These are phyloP conservation scores for Clonostachys sp. DNA, from an alignment of 2,329 filamentous ascomycete species.

Conservation along the genomic window DNA sequence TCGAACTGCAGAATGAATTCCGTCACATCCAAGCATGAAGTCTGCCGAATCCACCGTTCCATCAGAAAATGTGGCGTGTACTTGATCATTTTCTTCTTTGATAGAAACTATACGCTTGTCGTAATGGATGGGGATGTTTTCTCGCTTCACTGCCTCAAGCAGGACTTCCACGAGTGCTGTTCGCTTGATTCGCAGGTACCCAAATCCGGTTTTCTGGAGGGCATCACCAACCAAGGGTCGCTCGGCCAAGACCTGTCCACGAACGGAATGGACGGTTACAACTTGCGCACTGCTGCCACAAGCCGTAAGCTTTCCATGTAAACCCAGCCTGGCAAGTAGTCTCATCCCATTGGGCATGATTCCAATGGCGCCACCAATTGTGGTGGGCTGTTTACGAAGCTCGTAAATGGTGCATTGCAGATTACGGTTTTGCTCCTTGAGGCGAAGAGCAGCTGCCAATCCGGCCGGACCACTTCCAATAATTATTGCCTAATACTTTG, in stretches of 20 bases:
- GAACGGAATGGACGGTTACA: constrained; percentile 51
- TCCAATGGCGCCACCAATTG: constrained; percentile 5
- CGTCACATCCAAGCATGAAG: constrained; percentile 45
- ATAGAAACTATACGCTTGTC: constrained; percentile 64
- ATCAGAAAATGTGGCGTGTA: constrained; percentile 55
- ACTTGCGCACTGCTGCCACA: constrained; percentile 59
- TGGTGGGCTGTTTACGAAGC: constrained; percentile 4
- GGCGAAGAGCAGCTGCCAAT: no score
- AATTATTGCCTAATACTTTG: no score
- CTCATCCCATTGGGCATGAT: constrained; percentile 58
- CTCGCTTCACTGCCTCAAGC: constrained; percentile 47
- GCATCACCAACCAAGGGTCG: constrained; percentile 53
- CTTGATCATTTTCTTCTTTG: constrained; percentile 51
- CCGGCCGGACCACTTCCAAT: no score
- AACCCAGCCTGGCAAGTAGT: constrained; percentile 61
- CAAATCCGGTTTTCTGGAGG: constrained; percentile 53
- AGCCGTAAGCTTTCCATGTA: constrained; percentile 61
- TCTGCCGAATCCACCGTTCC: constrained; percentile 24
- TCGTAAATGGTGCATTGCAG: constrained; percentile 3
- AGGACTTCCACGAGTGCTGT: constrained; percentile 57
- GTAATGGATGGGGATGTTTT: constrained; percentile 47
- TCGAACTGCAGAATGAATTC: constrained; percentile 30
- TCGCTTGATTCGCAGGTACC: constrained; percentile 57
- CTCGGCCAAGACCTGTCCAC: constrained; percentile 57
- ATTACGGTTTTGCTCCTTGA: no score